These are phyloP conservation scores for Articulospora tetracladia DNA, from an alignment of 495 filamentous ascomycete species.

Conservation along the genomic window DNA sequence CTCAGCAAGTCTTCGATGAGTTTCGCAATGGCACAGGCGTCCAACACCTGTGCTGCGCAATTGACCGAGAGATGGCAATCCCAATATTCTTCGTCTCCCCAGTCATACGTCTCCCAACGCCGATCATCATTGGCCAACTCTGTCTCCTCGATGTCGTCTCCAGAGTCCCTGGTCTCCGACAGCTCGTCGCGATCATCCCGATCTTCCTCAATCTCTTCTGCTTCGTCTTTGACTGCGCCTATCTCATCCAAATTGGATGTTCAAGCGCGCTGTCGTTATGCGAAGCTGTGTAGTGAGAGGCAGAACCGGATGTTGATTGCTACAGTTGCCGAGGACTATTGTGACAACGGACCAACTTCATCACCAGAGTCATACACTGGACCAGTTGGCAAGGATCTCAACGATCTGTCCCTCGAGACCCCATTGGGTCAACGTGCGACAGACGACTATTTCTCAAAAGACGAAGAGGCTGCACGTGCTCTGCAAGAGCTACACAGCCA, in stretches of 20 bases:
- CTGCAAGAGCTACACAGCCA: constrained; percentile 59
- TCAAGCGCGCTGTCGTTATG: constrained; percentile 79
- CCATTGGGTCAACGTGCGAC: constrained; percentile 38
- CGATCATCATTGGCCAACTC: constrained; percentile 76
- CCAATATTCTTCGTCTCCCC: constrained; percentile 42
- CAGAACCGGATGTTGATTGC: constrained; percentile 41
- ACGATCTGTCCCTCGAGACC: constrained; percentile 47
- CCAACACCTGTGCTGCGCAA: constrained; percentile 56
- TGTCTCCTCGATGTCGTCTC: constrained; percentile 74
- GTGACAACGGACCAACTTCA: constrained; percentile 51
- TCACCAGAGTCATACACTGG: constrained; percentile 61
- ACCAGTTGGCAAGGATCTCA: constrained; percentile 49
- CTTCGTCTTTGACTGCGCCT: constrained; percentile 63
- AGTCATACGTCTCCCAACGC: constrained; percentile 56
- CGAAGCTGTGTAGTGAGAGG: constrained; percentile 57
- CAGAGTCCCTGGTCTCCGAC: constrained; percentile 89
- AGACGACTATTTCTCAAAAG: constrained; percentile 41
- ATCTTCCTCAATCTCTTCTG: constrained; percentile 71
- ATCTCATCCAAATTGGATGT: constrained; percentile 64
- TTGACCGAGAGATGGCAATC: constrained; percentile 54
- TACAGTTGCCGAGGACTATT: constrained; percentile 47
- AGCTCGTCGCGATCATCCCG: constrained; percentile 64
- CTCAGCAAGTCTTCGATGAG: constrained; percentile 59
- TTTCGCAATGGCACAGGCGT: constrained; percentile 73
- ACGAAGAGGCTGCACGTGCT: constrained; percentile 57